Conservation (phyloP, 148 eudicot species). For the Diospyros kaki region DNA sequence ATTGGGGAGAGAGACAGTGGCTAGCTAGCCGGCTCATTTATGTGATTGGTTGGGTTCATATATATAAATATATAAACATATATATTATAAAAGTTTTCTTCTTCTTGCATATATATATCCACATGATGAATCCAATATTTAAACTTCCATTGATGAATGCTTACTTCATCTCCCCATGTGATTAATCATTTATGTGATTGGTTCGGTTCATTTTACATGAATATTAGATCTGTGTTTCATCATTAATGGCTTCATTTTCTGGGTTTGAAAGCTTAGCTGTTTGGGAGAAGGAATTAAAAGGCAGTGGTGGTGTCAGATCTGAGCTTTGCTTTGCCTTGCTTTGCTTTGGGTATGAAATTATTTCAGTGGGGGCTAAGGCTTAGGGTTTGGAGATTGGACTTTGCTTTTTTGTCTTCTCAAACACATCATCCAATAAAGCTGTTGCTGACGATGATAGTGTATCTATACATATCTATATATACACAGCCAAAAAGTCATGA, state of each 20-base stretch:
- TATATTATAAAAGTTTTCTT: no score
- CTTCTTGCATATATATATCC: no score
- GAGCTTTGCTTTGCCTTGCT: not conserved
- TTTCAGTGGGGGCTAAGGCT: not conserved
- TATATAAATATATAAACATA: not conserved
- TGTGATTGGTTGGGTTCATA: not conserved
- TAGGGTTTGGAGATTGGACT: slow-evolving; percentile 1
- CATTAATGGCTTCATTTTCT: not conserved
- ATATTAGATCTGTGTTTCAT: not conserved
- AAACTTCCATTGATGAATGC: no score
- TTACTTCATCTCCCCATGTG: no score
- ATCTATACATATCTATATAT: not conserved
- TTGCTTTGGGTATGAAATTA: slow-evolving; percentile 10
- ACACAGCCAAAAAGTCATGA: no score
- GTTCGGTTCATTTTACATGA: no score
- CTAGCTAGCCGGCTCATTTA: no score
- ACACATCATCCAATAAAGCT: slow-evolving; percentile 22
- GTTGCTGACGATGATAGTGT: slow-evolving; percentile 8
- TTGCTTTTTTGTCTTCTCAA: slow-evolving; percentile 20
- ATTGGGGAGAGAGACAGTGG: not conserved
- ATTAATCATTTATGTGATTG: no score
- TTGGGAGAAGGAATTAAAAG: not conserved
- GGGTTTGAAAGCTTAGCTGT: not conserved
- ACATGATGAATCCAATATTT: no score
- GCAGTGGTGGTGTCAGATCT: slow-evolving; percentile 17